Evolutionary conservation across 2,329 filamentous ascomycete genomes (phyloP), one percentile per base, ranked within the genome.

Genomic region (Monascus ruber): DNA sequence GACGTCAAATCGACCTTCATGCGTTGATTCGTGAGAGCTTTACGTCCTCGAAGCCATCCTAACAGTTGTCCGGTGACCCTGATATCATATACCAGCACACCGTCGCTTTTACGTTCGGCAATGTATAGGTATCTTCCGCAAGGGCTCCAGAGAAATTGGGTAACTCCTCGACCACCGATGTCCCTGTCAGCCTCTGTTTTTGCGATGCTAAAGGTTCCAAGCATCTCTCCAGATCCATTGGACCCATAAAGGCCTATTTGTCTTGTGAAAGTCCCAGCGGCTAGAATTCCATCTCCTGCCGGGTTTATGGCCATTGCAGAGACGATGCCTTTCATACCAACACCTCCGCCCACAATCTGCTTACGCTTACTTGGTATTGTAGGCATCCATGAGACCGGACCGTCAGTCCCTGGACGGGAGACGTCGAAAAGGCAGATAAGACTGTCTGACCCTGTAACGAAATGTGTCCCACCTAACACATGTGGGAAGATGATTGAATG

Each of bases 81-180:
- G 25, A 78, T 68, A 49, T 81, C 77, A 50, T 75, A 80, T 7
- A 80, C 60, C 34, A 74, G 57, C 1, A 79, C 58, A 1, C 65
- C 69, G 46, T 76, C 67, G 39, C 73, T 74, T 41, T 68, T 66
- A 17, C 77, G 64, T 51, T 80, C 77, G 0, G 67, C 71, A 11
- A 77, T 66, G 46, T 75, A 73, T 4, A 81, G 53, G 50, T 80
- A 81, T 33, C 60, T 64, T 1, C 72, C 74, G 53, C 71, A 73
- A 0, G 70, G 67, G 38, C 70, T 77, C 76, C 75, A 81, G 10
- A 66, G 55, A 9, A 80, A 53, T 36, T 72, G 66, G 2, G 71
- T 74, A 17, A 81, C 59, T 4, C 77, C 77, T 1, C 57, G 60
- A 2, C 76, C 77, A 10, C 59, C 56, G 36, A 67, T 66, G 5